Evolutionary conservation across 495 filamentous ascomycete genomes (phyloP).

Genomic region (Neurospora africana): DNA sequence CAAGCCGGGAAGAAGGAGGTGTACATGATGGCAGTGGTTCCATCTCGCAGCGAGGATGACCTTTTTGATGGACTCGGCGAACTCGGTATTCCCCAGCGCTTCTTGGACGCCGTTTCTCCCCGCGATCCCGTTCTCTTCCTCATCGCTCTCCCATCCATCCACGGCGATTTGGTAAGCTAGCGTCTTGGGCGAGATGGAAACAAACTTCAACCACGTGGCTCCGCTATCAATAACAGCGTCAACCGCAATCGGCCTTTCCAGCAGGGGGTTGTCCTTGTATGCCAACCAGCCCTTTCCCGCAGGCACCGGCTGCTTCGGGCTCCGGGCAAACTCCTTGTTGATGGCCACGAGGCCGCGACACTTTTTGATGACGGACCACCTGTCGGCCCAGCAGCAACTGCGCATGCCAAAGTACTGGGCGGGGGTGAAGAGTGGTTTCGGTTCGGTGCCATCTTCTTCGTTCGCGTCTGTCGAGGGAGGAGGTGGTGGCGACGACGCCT

Average conservation of each 20-base stretch:
- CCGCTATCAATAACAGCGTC: constrained; percentile 25
- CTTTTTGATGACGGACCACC: constrained; percentile 21
- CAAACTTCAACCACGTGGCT: constrained; percentile 24
- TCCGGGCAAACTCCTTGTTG: constrained; percentile 24
- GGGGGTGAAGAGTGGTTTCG: constrained; percentile 3
- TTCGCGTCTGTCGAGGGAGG: neutral
- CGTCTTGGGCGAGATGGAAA: constrained; percentile 16
- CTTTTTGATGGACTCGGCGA: constrained; percentile 16
- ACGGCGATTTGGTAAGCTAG: constrained; percentile 21
- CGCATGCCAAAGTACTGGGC: constrained; percentile 20
- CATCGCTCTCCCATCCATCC: constrained; percentile 22
- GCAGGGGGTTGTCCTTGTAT: constrained; percentile 18
- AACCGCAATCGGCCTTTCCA: constrained; percentile 14
- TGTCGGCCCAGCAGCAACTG: constrained; percentile 22
- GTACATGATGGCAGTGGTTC: constrained; percentile 22
- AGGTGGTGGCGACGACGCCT: neutral
- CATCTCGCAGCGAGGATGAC: constrained; percentile 21
- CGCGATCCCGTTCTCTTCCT: constrained; percentile 2
- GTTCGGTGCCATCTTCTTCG: neutral
- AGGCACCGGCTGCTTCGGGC: constrained; percentile 13
- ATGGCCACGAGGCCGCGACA: constrained; percentile 19
- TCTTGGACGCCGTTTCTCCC: neutral
- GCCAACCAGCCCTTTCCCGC: constrained; percentile 14
- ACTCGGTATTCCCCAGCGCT: constrained; percentile 17
- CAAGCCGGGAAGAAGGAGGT: constrained; percentile 16